These are phyloP conservation scores for Cokeromyces recurvatus DNA, from an alignment of 371 early-diverging fungal genomes.

Conservation along the genomic window DNA sequence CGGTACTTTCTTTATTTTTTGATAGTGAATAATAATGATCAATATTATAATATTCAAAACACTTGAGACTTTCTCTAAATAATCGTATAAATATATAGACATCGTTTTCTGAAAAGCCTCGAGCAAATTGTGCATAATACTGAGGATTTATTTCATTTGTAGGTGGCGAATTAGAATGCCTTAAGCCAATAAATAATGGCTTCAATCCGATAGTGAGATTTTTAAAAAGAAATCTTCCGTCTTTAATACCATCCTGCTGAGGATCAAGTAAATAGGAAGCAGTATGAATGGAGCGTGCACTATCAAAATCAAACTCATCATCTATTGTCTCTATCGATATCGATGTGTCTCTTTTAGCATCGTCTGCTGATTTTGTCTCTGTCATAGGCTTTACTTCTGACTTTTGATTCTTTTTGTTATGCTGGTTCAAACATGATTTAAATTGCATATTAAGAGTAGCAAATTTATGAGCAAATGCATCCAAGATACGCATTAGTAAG, in stretches of 20 bases:
- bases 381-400: not conserved
- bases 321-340: constrained; percentile 5
- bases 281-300: constrained; percentile 74
- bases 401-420: constrained; percentile 32
- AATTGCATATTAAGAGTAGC: constrained; percentile 66
- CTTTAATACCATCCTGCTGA: constrained; percentile 71
- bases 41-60: constrained; percentile 83
- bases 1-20: constrained; percentile 11
- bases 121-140: constrained; percentile 38
- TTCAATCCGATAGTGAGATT: constrained; percentile 85
- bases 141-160: constrained; percentile 29
- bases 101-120: constrained; percentile 70
- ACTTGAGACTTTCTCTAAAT: constrained; percentile 81
- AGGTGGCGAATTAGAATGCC: constrained; percentile 64
- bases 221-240: constrained; percentile 78
- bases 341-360: not conserved
- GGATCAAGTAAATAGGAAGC: constrained; percentile 56
- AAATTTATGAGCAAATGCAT: constrained; percentile 78
- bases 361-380: constrained; percentile 5
- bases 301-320: constrained; percentile 67
- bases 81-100: constrained; percentile 60
- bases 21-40: constrained; percentile 56
- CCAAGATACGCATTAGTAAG: constrained; percentile 81
- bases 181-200: constrained; percentile 73
- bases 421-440: constrained; percentile 48